A percentile compares a stretch with the other conserved stretches of the same genome.
Evolutionary conservation across 345 rosid genomes (phyloP).

Genomic region (Pistacia atlantica): DNA sequence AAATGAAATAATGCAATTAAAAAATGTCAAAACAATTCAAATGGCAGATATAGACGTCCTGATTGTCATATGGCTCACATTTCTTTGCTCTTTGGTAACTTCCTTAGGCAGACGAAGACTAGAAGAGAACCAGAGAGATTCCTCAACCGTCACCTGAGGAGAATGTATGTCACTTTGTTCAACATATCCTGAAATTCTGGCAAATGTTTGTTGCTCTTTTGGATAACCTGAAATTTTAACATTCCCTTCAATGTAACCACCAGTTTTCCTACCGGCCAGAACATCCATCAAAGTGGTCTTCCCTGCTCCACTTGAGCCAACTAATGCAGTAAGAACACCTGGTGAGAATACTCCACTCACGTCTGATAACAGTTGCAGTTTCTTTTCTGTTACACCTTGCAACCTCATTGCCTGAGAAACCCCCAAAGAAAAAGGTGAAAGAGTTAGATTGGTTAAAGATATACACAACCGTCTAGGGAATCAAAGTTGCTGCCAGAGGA

Average conservation of each 20-base stretch:
- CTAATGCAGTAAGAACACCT: constrained; percentile 91
- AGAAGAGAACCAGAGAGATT: constrained; percentile 88
- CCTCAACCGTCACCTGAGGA: constrained; percentile 94
- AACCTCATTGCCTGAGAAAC: constrained; percentile 67
- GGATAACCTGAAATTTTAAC: constrained; percentile 78
- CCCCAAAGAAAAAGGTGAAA: not conserved
- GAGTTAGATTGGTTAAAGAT: not conserved
- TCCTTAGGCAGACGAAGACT: constrained; percentile 83
- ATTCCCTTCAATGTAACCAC: constrained; percentile 89
- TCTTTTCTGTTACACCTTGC: constrained; percentile 72
- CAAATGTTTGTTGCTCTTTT: constrained; percentile 82
- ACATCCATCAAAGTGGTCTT: constrained; percentile 98
- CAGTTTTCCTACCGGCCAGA: constrained; percentile 93
- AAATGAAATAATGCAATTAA: constrained; percentile 9
- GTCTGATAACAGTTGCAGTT: constrained; percentile 65
- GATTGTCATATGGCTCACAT: constrained; percentile 39
- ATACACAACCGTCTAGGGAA: not conserved
- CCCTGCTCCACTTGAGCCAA: constrained; percentile 97
- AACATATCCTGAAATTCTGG: constrained; percentile 92
- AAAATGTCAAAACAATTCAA: not conserved
- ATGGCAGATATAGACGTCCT: constrained; percentile 1
- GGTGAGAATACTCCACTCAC: constrained; percentile 97
- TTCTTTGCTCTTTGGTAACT: constrained; percentile 59
- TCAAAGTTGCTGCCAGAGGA: constrained; percentile 3
- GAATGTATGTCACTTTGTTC: constrained; percentile 98